Evolutionary conservation across 441 rosid species (phyloP), one percentile per base, ranked within the genome.

Genomic region (Populus hybrid): DNA sequence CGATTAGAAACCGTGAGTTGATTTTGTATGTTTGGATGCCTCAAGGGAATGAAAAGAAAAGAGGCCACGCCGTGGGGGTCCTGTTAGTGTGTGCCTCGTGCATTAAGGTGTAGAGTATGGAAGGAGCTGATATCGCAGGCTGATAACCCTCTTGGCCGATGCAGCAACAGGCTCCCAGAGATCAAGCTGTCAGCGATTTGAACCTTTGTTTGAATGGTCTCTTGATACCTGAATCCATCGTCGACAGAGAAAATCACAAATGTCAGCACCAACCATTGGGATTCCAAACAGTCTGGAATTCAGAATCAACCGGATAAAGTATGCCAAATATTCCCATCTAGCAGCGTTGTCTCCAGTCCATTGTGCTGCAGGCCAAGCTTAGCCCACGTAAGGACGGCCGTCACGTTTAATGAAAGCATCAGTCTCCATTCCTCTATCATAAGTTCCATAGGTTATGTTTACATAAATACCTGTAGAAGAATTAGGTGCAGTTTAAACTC

Each of bases 31-130:
- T 91, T 4, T 74, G 76, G 18, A 67, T 69, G 79, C 89, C 98
- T 69, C 69, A 64, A 12, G 94, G 90, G 76, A 91, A 90, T 0
- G 95, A 86, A 83, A 93, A 91, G 85, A 91, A 89, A 26, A 93
- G 86, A 2, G 97, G 95, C 11, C 98, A 81, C 0, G 89, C 95
- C 1, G 90, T 89, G 0, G 98, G 94, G 5, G 79, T 42, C 4
- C 98, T 92, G 8, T 77, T 85, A 11, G 61, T 57, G 73, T 89
- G 88, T 46, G 98, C 91, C 74, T 87, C 86, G 30, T 82, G 85
- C 94, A 90, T 89, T 69, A 89, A 76, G 6, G 97, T 88, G 87
- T 91, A 91, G 34, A 85, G 83, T 87, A 80, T 4, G 97, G 95
- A 53, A 91, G 92, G 6, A 93, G 77, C 67, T 81, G 85, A 74